phyloP scores from a whole-genome alignment of 768 basidiomycete genomes.

The Boletus insuetus region DNA sequence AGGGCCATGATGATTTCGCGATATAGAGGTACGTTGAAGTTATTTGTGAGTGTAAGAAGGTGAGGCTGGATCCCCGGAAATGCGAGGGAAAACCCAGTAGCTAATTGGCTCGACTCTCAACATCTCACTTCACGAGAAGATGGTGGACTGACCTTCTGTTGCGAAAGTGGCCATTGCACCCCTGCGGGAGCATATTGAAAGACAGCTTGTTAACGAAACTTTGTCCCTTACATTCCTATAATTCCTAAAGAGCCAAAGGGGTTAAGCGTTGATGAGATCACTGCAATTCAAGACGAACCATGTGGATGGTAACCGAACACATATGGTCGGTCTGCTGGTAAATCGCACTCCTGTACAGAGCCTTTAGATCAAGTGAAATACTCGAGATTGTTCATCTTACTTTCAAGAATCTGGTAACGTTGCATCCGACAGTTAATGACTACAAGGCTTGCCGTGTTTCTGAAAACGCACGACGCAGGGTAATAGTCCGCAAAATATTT shows the following conservation, averaged over 20 bases:
- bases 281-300: constrained; percentile 46
- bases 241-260: constrained; percentile 57
- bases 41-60: constrained; percentile 84
- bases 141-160: constrained; percentile 69
- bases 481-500: constrained; percentile 91
- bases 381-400: constrained; percentile 24
- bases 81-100: constrained; percentile 83
- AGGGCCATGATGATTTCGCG: constrained; percentile 85
- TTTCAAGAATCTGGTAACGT: constrained; percentile 26
- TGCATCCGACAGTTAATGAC: neutral
- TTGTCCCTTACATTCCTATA: constrained; percentile 82
- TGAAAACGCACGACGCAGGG: constrained; percentile 72
- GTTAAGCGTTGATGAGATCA: constrained; percentile 4
- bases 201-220: neutral
- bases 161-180: constrained; percentile 95
- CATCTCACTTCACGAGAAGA: neutral
- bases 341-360: constrained; percentile 63
- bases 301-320: constrained; percentile 99
- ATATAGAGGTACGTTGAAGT: constrained; percentile 92
- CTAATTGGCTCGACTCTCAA: constrained; percentile 37
- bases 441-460: neutral
- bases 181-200: constrained; percentile 42
- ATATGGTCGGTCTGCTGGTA: constrained; percentile 90
- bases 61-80: constrained; percentile 94
- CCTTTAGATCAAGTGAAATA: neutral